These are phyloP conservation scores for Gossypium rotundifolium DNA, from an alignment of 345 rosid species.

Conservation along the genomic window DNA sequence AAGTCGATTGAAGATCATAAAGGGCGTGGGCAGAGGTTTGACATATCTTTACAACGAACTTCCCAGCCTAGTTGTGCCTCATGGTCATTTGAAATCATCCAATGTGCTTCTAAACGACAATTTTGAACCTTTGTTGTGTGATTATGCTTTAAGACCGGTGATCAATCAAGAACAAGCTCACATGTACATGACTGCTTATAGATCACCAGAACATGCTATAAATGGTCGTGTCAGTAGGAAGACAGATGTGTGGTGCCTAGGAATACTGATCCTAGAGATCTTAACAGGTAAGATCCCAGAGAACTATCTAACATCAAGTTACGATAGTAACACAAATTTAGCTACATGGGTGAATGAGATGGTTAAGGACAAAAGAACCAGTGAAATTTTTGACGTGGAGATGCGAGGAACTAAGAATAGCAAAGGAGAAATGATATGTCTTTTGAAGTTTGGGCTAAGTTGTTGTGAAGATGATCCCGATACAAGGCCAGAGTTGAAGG, in stretches of 20 bases:
- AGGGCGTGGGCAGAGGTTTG: constrained; percentile 61
- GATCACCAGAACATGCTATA: constrained; percentile 55
- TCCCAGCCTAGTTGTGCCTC: constrained; percentile 49
- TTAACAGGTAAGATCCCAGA: constrained; percentile 58
- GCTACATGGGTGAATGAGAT: constrained; percentile 56
- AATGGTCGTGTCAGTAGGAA: constrained; percentile 38
- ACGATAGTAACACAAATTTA: constrained; percentile 34
- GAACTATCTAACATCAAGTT: constrained; percentile 45
- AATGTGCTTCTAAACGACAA: constrained; percentile 56
- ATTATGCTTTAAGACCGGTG: constrained; percentile 56
- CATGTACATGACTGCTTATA: constrained; percentile 50
- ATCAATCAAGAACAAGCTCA: constrained; percentile 62
- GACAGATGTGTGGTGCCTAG: constrained; percentile 67
- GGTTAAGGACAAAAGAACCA: constrained; percentile 45
- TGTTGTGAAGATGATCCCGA: constrained; percentile 65
- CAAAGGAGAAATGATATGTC: constrained; percentile 52
- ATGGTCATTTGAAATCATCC: constrained; percentile 78
- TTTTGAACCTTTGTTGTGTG: constrained; percentile 48
- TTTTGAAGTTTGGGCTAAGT: constrained; percentile 66
- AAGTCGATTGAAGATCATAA: constrained; percentile 52
- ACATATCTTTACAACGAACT: constrained; percentile 53
- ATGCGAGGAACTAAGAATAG: constrained; percentile 47
- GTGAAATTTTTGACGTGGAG: constrained; percentile 62
- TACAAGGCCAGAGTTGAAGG: constrained; percentile 38
- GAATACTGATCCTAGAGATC: constrained; percentile 60